A percentile compares a stretch with the other conserved stretches of the same genome.
These are phyloP conservation scores for Lasiosphaeris hirsuta DNA, from an alignment of 495 filamentous ascomycete species.

Conservation along the genomic window DNA sequence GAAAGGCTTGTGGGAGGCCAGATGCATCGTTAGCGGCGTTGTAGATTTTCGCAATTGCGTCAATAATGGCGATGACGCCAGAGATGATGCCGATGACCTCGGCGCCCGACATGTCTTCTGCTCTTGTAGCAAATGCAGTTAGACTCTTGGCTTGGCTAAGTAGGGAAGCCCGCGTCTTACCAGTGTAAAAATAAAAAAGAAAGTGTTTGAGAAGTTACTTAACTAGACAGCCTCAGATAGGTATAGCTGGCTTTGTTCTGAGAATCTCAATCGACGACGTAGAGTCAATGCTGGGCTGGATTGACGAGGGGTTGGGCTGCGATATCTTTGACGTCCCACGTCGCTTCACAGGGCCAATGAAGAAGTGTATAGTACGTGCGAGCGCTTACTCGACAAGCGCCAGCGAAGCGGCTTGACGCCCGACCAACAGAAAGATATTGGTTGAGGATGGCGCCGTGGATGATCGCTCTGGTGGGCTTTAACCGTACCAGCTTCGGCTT, in stretches of 20 bases:
- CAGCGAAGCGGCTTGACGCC: no score
- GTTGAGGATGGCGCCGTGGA: no score
- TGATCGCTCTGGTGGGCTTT: no score
- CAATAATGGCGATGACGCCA: not conserved
- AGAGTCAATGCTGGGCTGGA: not conserved
- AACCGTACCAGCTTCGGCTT: no score
- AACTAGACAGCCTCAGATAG: slow-evolving; percentile 1
- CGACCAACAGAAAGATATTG: no score
- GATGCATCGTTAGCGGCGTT: not conserved
- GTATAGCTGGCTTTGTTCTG: not conserved
- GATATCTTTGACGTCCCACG: slow-evolving; percentile 1
- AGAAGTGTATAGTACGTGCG: not conserved
- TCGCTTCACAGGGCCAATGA: not conserved
- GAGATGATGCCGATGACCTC: slow-evolving; percentile 1
- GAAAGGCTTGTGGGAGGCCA: slow-evolving; percentile 1
- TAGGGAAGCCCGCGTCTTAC: not conserved
- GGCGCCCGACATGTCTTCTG: not conserved
- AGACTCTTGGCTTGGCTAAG: not conserved
- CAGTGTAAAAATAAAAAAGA: not conserved
- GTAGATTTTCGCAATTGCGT: slow-evolving; percentile 1
- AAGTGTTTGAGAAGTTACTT: no score
- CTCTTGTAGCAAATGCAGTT: not conserved
- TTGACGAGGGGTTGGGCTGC: slow-evolving; percentile 3
- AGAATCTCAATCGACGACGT: slow-evolving; percentile 1
- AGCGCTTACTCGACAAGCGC: not conserved